phyloP scores from a whole-genome alignment of 805 yeast genomes.

The Torulaspora maleeae region DNA sequence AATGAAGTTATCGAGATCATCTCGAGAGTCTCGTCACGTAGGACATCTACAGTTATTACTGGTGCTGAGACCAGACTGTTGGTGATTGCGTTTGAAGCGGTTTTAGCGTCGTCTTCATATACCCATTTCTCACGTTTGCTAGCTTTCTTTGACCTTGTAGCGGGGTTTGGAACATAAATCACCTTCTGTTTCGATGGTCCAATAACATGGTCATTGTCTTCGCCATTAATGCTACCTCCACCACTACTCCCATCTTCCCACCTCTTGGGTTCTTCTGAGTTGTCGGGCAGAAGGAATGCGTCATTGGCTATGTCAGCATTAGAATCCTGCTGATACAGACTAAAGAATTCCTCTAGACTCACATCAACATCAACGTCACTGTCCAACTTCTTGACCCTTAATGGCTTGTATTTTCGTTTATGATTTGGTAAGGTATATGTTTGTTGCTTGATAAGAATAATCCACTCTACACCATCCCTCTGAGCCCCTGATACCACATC shows the following conservation, averaged over 20 bases:
- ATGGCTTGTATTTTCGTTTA: slow-evolving; percentile 64
- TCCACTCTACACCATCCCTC: slow-evolving; percentile 68
- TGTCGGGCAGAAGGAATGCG: slow-evolving; percentile 21
- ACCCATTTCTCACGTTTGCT: slow-evolving; percentile 75
- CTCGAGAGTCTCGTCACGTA: slow-evolving; percentile 77
- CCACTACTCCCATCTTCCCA: slow-evolving; percentile 33
- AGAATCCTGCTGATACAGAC: slow-evolving; percentile 38
- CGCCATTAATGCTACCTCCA: slow-evolving; percentile 30
- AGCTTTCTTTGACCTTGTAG: slow-evolving; percentile 70
- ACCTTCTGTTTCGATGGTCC: slow-evolving; percentile 46
- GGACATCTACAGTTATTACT: slow-evolving; percentile 67
- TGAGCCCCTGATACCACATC: slow-evolving; percentile 62
- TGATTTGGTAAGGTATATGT: slow-evolving; percentile 28
- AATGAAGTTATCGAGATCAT: slow-evolving; percentile 75
- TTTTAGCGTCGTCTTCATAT: slow-evolving; percentile 65
- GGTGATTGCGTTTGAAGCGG: slow-evolving; percentile 52
- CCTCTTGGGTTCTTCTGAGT: slow-evolving; percentile 22
- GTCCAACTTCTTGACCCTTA: slow-evolving; percentile 62
- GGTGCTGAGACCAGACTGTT: slow-evolving; percentile 61
- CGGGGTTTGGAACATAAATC: slow-evolving; percentile 68
- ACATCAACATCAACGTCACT: slow-evolving; percentile 65
- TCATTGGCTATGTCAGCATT: slow-evolving; percentile 9
- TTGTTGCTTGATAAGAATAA: slow-evolving; percentile 73
- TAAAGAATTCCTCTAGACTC: slow-evolving; percentile 60
- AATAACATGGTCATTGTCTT: slow-evolving; percentile 17